Conservation (phyloP, 2,329 filamentous ascomycete species). For the Arthrobotrys megalospora region DNA sequence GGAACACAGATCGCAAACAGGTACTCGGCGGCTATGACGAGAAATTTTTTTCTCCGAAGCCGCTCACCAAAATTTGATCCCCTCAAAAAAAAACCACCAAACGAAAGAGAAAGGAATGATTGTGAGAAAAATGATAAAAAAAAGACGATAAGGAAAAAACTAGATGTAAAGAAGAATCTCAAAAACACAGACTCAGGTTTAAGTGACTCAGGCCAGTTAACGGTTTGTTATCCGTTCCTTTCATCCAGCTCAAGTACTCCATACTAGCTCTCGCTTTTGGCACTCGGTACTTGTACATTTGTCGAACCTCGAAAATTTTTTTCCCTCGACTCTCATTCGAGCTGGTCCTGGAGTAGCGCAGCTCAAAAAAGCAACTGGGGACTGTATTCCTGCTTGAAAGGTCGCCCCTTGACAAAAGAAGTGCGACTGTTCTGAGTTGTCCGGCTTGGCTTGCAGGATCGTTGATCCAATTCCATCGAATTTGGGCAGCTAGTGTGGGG, state of each 20-base stretch:
- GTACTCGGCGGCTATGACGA: conserved; percentile 30
- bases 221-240: conserved; percentile 38
- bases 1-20: conserved; percentile 46
- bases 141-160: conserved; percentile 45
- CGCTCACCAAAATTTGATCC: conserved; percentile 26
- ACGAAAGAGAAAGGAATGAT: conserved; percentile 48
- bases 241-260: conserved; percentile 34
- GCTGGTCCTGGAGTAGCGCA: conserved; percentile 48
- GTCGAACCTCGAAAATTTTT: conserved; percentile 54
- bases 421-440: conserved; percentile 60
- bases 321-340: conserved; percentile 55
- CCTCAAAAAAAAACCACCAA: conserved; percentile 24
- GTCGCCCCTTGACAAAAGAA: conserved; percentile 41
- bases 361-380: conserved; percentile 57
- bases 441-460: conserved; percentile 58
- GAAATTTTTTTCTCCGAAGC: conserved; percentile 47
- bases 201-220: conserved; percentile 56
- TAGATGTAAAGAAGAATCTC: conserved; percentile 43
- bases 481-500: conserved; percentile 51
- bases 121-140: conserved; percentile 34
- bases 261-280: conserved; percentile 45
- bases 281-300: conserved; percentile 60
- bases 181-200: conserved; percentile 40
- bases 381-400: conserved; percentile 36
- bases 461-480: conserved; percentile 39